Base-by-base conservation (phyloP, 495 filamentous ascomycete genomes). In the Penicillium crystallinum region DNA sequence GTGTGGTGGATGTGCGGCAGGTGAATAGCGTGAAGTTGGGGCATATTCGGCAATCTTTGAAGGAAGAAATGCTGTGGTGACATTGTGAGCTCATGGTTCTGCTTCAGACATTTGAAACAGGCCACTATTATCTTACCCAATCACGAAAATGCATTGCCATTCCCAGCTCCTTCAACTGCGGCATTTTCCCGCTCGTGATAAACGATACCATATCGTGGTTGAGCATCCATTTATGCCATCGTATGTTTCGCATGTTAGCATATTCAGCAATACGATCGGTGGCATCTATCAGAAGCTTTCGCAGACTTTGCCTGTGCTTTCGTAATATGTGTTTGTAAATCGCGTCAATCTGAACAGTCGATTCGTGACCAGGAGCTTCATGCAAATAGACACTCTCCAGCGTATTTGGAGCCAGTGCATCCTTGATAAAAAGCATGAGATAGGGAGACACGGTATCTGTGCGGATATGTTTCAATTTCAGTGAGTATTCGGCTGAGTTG, bases 381-480 rank as follows among this genome's bases (percentile, higher is more conserved):
- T 95, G 90, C 42, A 97, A 65, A 62, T 91, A 92, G 15, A 96
- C 70, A 18, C 86, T 84, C 67, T 97, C 88, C 9, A 97, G 71
- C 2, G 82, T 86, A 64, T 97, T 88, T 2, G 92, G 92, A 22
- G 85, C 87, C 25, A 96, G 78, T 0, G 90, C 85, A 54, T 95
- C 89, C 51, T 86, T 90, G 45, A 96, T 78, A 59, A 96, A 96
- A 7, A 78, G 74, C 35, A 96, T 81, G n/a, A 97, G 69, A 19
- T 84, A 78, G 17, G 81, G 70, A 0, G 89, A 90, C n/a, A 91
- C 87, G 10, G 74, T 74, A 63, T 96, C 89, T 0, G 88, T 95
- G 54, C 95, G 89, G 11, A 97, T 77, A 54, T 86, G 80, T 65
- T 87, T 92, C 39, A 97, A 70, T 0, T 81, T 83, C 6, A 97